Percentiles rank a stretch among this genome's conserved stretches.
Conservation (phyloP, 2,329 filamentous ascomycete species). For the Sporothrix pseudoabietina region DNA sequence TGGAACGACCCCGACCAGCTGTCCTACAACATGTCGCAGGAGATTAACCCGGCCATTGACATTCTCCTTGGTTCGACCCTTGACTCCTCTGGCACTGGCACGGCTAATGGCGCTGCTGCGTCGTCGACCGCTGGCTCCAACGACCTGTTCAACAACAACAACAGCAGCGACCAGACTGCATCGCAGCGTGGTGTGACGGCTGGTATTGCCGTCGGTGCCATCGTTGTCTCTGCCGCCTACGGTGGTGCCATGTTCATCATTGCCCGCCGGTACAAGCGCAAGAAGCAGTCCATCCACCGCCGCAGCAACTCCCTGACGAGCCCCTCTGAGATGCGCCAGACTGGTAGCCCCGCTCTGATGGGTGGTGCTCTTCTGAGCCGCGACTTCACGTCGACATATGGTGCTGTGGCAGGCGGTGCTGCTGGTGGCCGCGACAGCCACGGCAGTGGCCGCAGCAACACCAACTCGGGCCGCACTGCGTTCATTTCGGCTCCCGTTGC, state of each 20-base stretch:
- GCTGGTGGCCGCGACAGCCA: slow-evolving; percentile 58
- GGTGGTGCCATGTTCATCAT: slow-evolving; percentile 94
- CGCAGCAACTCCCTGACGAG: slow-evolving; percentile 73
- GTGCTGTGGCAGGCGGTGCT: slow-evolving; percentile 50
- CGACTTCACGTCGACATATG: slow-evolving; percentile 57
- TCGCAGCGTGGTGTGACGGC: slow-evolving; percentile 64
- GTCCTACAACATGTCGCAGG: slow-evolving; percentile 70
- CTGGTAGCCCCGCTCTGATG: slow-evolving; percentile 66
- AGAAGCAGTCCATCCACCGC: slow-evolving; percentile 75
- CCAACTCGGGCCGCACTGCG: slow-evolving; percentile 58
- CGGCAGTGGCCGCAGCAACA: slow-evolving; percentile 56
- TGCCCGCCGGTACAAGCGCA: slow-evolving; percentile 86
- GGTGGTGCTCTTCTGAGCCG: slow-evolving; percentile 65
- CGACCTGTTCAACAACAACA: slow-evolving; percentile 43
- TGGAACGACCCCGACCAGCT: slow-evolving; percentile 71
- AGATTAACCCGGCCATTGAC: slow-evolving; percentile 84
- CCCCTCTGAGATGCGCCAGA: slow-evolving; percentile 60
- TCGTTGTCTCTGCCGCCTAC: slow-evolving; percentile 80
- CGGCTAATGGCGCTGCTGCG: slow-evolving; percentile 44
- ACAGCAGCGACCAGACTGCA: slow-evolving; percentile 54
- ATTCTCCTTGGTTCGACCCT: slow-evolving; percentile 54
- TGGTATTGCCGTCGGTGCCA: slow-evolving; percentile 74
- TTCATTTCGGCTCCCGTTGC: slow-evolving; percentile 88
- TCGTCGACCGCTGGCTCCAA: slow-evolving; percentile 39
- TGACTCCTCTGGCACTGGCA: slow-evolving; percentile 45